Conservation (phyloP, 148 eudicot genomes). For the Cornus suecica region DNA sequence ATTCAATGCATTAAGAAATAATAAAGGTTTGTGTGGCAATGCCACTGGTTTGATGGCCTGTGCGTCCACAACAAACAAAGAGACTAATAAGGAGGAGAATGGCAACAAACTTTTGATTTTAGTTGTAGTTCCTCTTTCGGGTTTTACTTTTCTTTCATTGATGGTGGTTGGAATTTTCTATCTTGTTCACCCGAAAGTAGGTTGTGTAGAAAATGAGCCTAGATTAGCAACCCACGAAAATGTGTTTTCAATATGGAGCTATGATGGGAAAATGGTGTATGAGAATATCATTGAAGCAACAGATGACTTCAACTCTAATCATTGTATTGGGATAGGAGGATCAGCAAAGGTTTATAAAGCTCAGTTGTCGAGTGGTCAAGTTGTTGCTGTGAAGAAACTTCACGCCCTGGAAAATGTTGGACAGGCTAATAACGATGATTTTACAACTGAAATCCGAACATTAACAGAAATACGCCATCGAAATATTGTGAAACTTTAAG, state of each 20-base stretch:
- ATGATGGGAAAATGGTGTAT: too few relatives aligned
- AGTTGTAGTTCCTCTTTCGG: neutral
- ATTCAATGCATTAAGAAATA: neutral
- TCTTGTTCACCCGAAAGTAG: neutral
- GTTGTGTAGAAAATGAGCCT: neutral
- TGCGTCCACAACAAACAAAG: neutral
- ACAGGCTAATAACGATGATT: too few relatives aligned
- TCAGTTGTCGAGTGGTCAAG: too few relatives aligned
- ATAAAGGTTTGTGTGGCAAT: neutral
- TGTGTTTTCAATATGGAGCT: neutral
- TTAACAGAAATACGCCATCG: slow-evolving; percentile 13
- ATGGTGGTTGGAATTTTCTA: neutral
- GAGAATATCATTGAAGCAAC: too few relatives aligned
- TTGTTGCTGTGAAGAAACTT: too few relatives aligned
- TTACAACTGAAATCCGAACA: too few relatives aligned
- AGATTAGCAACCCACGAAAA: neutral
- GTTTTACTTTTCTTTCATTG: neutral
- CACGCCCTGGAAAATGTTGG: too few relatives aligned
- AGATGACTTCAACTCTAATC: too few relatives aligned
- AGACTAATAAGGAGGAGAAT: too few relatives aligned
- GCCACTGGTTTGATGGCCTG: neutral
- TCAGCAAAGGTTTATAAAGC: too few relatives aligned
- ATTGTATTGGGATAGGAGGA: too few relatives aligned
- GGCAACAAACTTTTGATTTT: neutral
- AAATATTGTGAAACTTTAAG: slow-evolving; percentile 16